A percentile compares a stretch with the other conserved stretches of the same genome.
These are phyloP conservation scores for Suillus weaverae DNA, from an alignment of 768 basidiomycete genomes.

Conservation along the genomic window DNA sequence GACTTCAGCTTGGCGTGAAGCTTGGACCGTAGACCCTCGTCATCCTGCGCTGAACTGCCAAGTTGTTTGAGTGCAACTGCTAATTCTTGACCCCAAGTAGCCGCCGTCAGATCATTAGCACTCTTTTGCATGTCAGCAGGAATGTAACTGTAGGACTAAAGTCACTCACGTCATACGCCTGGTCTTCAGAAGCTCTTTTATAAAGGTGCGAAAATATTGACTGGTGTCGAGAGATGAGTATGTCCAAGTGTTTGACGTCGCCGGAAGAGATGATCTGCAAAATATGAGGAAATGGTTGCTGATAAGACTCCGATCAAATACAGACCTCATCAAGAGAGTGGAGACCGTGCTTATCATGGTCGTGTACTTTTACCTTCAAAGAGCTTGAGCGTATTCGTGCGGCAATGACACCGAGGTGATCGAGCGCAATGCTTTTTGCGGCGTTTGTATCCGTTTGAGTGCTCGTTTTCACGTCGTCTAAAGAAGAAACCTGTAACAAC, in stretches of 20 bases:
- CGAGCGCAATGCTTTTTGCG: slow-evolving; percentile 85
- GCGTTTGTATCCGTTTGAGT: slow-evolving; percentile 73
- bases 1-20: slow-evolving; percentile 61
- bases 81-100: slow-evolving; percentile 81
- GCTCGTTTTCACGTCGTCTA: slow-evolving; percentile 79
- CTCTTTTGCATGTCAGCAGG: slow-evolving; percentile 49
- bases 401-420: slow-evolving; percentile 92
- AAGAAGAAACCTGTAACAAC: slow-evolving; percentile 61
- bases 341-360: slow-evolving; percentile 38
- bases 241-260: slow-evolving; percentile 54
- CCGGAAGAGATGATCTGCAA: slow-evolving; percentile 53
- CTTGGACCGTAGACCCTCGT: slow-evolving; percentile 24
- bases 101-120: slow-evolving; percentile 78
- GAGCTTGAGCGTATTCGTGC: slow-evolving; percentile 69
- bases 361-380: slow-evolving; percentile 36
- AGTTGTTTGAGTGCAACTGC: slow-evolving; percentile 65
- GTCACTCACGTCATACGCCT: slow-evolving; percentile 70
- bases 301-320: slow-evolving; percentile 23
- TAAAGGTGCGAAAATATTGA: slow-evolving; percentile 66
- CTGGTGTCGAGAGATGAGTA: slow-evolving; percentile 60
- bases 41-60: slow-evolving; percentile 45
- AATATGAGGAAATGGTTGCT: not conserved
- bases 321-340: slow-evolving; percentile 68
- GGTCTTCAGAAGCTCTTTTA: slow-evolving; percentile 74
- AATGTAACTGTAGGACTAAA: slow-evolving; percentile 1